phyloP scores from a whole-genome alignment of 176 grass and related monocot genomes.

The Avena insularis region DNA sequence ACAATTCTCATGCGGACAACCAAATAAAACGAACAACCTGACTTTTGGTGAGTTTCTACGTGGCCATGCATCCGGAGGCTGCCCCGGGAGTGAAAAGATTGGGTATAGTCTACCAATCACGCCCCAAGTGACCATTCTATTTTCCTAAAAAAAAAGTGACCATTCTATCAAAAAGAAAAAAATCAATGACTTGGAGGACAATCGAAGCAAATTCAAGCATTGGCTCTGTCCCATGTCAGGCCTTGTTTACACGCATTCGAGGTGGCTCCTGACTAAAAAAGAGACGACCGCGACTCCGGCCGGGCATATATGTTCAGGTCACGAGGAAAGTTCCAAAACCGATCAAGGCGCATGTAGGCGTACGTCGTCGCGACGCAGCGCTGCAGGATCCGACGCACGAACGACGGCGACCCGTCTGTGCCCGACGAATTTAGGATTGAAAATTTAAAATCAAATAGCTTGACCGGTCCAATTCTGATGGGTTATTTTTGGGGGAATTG shows the following conservation, averaged over 20 bases:
- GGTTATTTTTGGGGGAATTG: background rate
- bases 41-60: too few species aligned
- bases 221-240: background rate
- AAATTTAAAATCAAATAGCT: background rate
- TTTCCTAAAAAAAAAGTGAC: too few species aligned
- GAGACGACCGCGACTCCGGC: background rate
- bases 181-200: background rate
- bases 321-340: background rate
- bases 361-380: background rate
- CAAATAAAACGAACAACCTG: too few species aligned
- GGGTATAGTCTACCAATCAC: too few species aligned
- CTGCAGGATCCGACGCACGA: slow-evolving; percentile 11
- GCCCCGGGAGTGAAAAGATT: too few species aligned
- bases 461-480: background rate
- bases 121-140: background rate
- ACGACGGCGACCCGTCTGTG: slow-evolving; percentile 25
- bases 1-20: too few species aligned
- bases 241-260: background rate
- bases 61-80: too few species aligned
- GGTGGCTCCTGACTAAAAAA: background rate
- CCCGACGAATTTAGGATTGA: background rate
- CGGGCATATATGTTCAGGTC: background rate
- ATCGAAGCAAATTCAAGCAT: background rate
- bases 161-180: background rate
- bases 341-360: background rate